Evolutionary conservation across 768 basidiomycete species (phyloP), one percentile per base, ranked within the genome.

Genomic region (Rhodosporidiobolus odoratus): DNA sequence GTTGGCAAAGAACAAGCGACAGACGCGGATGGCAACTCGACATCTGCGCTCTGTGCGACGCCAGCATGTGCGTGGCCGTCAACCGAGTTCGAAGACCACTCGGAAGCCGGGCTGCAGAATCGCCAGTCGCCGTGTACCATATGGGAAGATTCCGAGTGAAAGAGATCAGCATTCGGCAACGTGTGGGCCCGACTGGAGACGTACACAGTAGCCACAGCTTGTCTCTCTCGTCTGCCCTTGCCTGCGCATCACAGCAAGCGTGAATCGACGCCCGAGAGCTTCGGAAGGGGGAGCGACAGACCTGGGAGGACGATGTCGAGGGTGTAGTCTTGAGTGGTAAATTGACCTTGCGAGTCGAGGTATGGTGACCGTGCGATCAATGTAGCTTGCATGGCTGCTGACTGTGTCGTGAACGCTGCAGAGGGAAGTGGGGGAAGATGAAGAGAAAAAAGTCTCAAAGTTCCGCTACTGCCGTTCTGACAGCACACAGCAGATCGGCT

Each of bases 261-360:
- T 32, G 23, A 40, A 47, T 5, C 27, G 19, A 34, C 12, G 45
- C 56, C 13, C 23, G 32, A 27, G 35, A 16, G 50, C 1, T n/a
- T 8, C 27, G 41, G 40, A 4, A 27, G 58, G 40, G 41, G 58
- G 40, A 45, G 13, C 37, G 25, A 38, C 65, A n/a, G 19, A 71
- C 73, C 66, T 15, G 63, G 37, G 38, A 74, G 69, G 21, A 45
- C 19, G 40, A 74, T 38, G 32, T 68, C 58, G 54, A 74, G 41
- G 38, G 62, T 48, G 27, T 32, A 45, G 56, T 74, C 73, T 6
- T 50, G 47, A 9, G 73, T 74, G 0, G 73, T 43, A 3, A 23
- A n/a, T 13, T 48, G 43, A 4, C 61, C 72, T 13, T 62, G 13
- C 1, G 38, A 0, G 38, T 60, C 64, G 1, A 53, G 52, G 3